Base-by-base conservation (phyloP, 2,329 filamentous ascomycete species). In the Aspergillus sergii region DNA sequence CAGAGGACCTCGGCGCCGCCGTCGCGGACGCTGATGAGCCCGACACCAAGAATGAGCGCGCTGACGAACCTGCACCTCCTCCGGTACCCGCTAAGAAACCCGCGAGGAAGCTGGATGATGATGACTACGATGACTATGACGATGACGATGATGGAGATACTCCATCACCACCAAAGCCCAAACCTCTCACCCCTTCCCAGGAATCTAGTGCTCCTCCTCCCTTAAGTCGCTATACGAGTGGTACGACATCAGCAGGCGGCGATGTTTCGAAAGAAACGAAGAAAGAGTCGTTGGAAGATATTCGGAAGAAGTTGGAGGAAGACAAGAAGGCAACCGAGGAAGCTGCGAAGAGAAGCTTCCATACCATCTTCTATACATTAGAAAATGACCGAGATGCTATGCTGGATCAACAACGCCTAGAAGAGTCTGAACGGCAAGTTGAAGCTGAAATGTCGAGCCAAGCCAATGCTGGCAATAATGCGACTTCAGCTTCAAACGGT, bases 381-480 rank as follows among this genome's bases (percentile, higher is more conserved):
- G 95, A 99, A 78, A 95, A 94, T 76, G 95, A 99, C 75, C 88
- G 92, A 60, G 93, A 94, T 71, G 95, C 95, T 56, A 98, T 99
- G 95, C 81, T 98, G 62, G 95, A 99, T 78, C 95, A 99, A 79
- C 93, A 98, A 78, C 93, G 94, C 77, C 85, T 99, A 30, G 95
- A 99, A 74, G 95, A 98, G 77, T 93, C 96, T 1, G 95, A 99
- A 77, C 91, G 96, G 75, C 93, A 96, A 76, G 90, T 98, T 11
- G 94, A 98, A 77, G 94, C 94, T 16, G 95, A 99, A 79, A 95
- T 97, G 85, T 93, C 94, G 34, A 85, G 85, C 36, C 82, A 85
- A 67, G 78, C 78, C 56, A 80, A 80, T 59, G 86, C 89, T 72
- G 86, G 85, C 59, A 85, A 79, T 64, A 82, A 81, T 63, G 82